Evolutionary conservation across 345 rosid species (phyloP), one percentile per base, ranked within the genome.

Genomic region (Excoecaria agallocha): DNA sequence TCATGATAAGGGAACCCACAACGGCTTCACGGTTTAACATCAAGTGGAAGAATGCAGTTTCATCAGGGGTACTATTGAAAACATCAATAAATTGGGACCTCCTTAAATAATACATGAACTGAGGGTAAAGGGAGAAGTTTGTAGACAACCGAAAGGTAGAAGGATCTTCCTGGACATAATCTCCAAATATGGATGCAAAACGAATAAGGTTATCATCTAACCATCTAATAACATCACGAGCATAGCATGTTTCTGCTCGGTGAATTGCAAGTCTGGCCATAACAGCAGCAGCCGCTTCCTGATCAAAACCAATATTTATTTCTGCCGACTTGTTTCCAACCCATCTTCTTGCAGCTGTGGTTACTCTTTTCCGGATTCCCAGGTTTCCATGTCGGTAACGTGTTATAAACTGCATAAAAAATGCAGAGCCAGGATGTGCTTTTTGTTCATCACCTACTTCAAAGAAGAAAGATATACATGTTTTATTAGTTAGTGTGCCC

Each of bases 21-120:
- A 95, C 97, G 76, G 97, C 96, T 86, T 93, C 99, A 3, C 93
- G 89, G 83, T 95, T 91, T 82, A 95, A 79, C 92, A 93, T 91
- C 74, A 95, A 80, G 73, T 85, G 89, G 84, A 91, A 95, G 76
- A 86, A 95, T 9, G 91, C 93, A 45, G 99, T 90, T 75, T 93
- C 99, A 48, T 95, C 98, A 0, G 98, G 99, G 16, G 89, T 79
- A 66, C 91, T 83, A 84, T 95, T 91, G 77, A 93, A 93, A 70
- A 95, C 94, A 70, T 95, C 94, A n/a, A 95, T 86, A 74, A 95
- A 95, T 81, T 95, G 98, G 67, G 99, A 95, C 86, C 99, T 90
- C 73, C 99, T 82, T 72, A 95, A 82, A 79, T 95, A 87, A 80
- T 83, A 95, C 98, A 95, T 93, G 85, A 95, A 95, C 85, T 93